Conservation (phyloP, 176 grass and related monocot species). For the Aegilops sharonensis region DNA sequence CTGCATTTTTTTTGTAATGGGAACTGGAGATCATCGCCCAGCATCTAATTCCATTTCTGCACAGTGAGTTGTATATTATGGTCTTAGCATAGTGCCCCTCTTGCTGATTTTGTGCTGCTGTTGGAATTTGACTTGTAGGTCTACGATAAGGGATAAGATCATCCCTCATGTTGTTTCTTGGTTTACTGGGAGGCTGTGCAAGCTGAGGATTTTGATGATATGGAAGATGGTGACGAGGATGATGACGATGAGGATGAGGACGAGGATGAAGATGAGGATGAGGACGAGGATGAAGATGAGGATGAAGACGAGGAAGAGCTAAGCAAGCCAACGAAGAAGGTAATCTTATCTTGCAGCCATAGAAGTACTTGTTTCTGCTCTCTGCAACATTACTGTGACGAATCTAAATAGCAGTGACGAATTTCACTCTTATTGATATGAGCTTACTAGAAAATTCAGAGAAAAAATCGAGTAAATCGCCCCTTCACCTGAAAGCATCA, state of each 20-base stretch:
- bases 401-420: too few species aligned
- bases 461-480: too few species aligned
- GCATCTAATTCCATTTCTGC: neutral
- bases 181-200: conserved; percentile 81
- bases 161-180: conserved; percentile 91
- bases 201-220: conserved; percentile 62
- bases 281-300: conserved; percentile 32
- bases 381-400: neutral
- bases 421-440: too few species aligned
- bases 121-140: conserved; percentile 32
- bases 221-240: conserved; percentile 42
- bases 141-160: conserved; percentile 91
- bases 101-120: neutral
- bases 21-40: neutral
- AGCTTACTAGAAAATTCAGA: too few species aligned
- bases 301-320: conserved; percentile 70
- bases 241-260: conserved; percentile 26
- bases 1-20: neutral
- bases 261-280: conserved; percentile 30
- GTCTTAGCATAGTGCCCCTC: neutral
- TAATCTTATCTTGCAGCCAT: neutral
- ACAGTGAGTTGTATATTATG: neutral
- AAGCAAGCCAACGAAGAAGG: conserved; percentile 45
- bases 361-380: neutral
- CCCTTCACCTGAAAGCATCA: too few species aligned